A percentile compares a stretch with the other conserved stretches of the same genome.
phyloP scores from a whole-genome alignment of 2,329 filamentous ascomycete species.

The Phyllosticta paracitricarpa region DNA sequence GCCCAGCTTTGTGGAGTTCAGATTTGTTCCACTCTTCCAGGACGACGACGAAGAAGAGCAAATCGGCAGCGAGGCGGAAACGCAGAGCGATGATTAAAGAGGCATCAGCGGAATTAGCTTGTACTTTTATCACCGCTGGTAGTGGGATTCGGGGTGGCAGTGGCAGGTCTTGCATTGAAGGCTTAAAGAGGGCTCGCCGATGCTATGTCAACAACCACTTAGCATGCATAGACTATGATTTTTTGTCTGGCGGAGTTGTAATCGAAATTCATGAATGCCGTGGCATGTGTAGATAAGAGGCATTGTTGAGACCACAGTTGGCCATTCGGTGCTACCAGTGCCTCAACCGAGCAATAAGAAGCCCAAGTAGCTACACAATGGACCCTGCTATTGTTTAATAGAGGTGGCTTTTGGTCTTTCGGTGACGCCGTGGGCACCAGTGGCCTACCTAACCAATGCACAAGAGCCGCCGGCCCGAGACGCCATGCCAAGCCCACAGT shows the following conservation, averaged over 20 bases:
- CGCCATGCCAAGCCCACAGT: background rate
- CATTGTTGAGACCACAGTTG: background rate
- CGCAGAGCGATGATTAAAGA: slow-evolving; percentile 12
- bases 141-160: background rate
- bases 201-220: background rate
- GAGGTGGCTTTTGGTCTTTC: background rate
- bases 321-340: background rate
- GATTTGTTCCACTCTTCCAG: slow-evolving; percentile 62
- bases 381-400: background rate
- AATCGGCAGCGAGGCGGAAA: slow-evolving; percentile 10
- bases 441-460: background rate
- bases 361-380: background rate
- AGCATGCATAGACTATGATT: background rate
- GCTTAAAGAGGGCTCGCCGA: background rate
- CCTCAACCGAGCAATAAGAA: background rate
- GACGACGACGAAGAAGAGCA: slow-evolving; percentile 20
- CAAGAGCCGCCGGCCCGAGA: background rate
- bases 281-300: background rate
- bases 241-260: background rate
- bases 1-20: slow-evolving; percentile 70
- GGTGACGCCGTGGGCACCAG: background rate
- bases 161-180: background rate
- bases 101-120: background rate
- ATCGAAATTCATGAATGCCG: background rate
- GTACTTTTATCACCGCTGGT: background rate